phyloP scores from a whole-genome alignment of 2,329 filamentous ascomycete species.

The Fusarium napiforme region DNA sequence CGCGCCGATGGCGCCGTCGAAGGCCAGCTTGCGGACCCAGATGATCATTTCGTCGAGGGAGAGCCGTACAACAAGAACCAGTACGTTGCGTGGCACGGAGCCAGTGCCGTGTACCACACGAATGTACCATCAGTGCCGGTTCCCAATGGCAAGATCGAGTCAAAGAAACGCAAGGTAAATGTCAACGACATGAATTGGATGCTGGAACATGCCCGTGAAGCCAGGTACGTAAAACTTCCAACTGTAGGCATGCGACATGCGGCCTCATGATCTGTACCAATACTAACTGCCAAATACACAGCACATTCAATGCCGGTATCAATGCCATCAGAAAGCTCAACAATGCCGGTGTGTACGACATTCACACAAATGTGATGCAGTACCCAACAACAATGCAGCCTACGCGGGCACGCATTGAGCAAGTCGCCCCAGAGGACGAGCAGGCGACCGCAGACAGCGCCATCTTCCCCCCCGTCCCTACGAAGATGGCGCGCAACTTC shows the following conservation, averaged over 20 bases:
- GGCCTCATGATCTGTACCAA: background rate
- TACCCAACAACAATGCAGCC: slow-evolving; percentile 91
- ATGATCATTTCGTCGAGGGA: slow-evolving; percentile 79
- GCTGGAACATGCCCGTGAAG: slow-evolving; percentile 90
- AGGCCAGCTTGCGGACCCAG: slow-evolving; percentile 90
- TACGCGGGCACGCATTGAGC: slow-evolving; percentile 84
- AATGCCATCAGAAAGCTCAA: slow-evolving; percentile 75
- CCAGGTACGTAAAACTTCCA: slow-evolving; percentile 71
- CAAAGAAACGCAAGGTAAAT: slow-evolving; percentile 85
- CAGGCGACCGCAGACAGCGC: slow-evolving; percentile 46
- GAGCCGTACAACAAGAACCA: slow-evolving; percentile 99
- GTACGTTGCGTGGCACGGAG: slow-evolving; percentile 98
- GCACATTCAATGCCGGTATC: slow-evolving; percentile 85
- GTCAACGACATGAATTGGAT: slow-evolving; percentile 97
- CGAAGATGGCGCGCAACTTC: slow-evolving; percentile 65
- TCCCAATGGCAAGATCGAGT: slow-evolving; percentile 79
- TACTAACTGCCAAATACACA: slow-evolving; percentile 51
- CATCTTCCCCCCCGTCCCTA: slow-evolving; percentile 60
- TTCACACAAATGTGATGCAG: slow-evolving; percentile 92
- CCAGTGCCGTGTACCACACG: slow-evolving; percentile 94
- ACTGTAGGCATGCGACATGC: background rate
- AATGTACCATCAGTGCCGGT: slow-evolving; percentile 80
- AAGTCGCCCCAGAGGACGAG: slow-evolving; percentile 63
- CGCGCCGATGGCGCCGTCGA: slow-evolving; percentile 82
- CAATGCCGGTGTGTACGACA: slow-evolving; percentile 84